Base-by-base conservation (phyloP, 306 rosid genomes). In the Heteromeles arbutifolia region DNA sequence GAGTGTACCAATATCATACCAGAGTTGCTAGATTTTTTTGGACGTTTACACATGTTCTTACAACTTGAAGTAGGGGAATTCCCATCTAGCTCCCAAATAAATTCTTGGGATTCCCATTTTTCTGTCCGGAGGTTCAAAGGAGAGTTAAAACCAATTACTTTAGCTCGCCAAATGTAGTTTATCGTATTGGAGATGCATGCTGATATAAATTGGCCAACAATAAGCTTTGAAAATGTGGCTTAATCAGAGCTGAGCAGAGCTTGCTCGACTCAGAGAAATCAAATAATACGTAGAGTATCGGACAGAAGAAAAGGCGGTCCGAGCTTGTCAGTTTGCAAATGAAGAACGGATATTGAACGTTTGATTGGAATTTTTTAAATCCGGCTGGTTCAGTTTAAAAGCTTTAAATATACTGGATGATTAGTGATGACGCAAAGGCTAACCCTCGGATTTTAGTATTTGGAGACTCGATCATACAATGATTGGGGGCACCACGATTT, bases 261-360 rank as follows among this genome's bases (percentile, higher is more conserved):
- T 53, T 63, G 57, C 43, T 32, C 14, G 44, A 57, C 13, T 37
- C 65, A 71, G 15, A 74, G 66, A 24, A 43, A 17, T 59, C 22
- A 41, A 67, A 77, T 58, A 77, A 34, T 57, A 79, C 74, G 84
- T 28, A 72, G 50, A 83, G 81, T 78, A 89, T 75, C 59, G 14
- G 79, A 88, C 95, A 93, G 54, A 82, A 77, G 59, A 75, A 85
- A 82, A 84, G 89, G 82, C 90, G 87, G 89, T 87, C 85, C 79
- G 53, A 54, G 53, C 34, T 84, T 87, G 92, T 88, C 88, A 3
- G 28, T 48, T 80, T 79, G 70, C 80, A 74, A 82, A 78, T 74
- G 80, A 84, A 82, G 86, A 88, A 81, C 85, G 77, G 88, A 81
- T 72, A 79, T 41, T 73, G 74, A 84, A 88, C 90, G 85, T 86